phyloP scores from a whole-genome alignment of 192 early-diverging fungal genomes.

The Podila epigama region DNA sequence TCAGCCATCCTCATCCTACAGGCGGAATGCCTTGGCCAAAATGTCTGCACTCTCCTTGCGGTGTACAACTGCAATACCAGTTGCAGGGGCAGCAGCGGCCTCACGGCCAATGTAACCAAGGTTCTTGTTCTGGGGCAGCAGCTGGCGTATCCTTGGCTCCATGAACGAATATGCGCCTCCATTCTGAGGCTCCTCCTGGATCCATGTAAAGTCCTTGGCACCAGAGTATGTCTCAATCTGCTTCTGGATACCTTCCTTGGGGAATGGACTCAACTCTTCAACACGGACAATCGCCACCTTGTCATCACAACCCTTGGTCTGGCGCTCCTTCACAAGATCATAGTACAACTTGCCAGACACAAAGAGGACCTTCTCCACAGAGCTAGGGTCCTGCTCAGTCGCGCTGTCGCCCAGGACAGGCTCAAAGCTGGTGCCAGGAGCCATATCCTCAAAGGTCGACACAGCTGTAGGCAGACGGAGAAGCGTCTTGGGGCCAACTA shows the following conservation, averaged over 20 bases:
- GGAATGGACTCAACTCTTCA: conserved; percentile 95
- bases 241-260: conserved; percentile 65
- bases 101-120: conserved; percentile 77
- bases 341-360: conserved; percentile 94
- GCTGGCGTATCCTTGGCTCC: conserved; percentile 79
- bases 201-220: conserved; percentile 77
- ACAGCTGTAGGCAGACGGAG: conserved; percentile 70
- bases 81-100: conserved; percentile 81
- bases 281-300: conserved; percentile 84
- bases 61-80: conserved; percentile 74
- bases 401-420: conserved; percentile 77
- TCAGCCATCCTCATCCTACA: conserved; percentile 2
- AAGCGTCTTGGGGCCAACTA: conserved; percentile 78
- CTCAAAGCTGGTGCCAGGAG: conserved; percentile 82
- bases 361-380: conserved; percentile 79
- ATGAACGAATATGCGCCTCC: conserved; percentile 90
- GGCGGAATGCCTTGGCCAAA: conserved; percentile 56
- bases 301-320: conserved; percentile 57
- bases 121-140: conserved; percentile 63
- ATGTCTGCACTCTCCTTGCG: conserved; percentile 72
- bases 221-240: conserved; percentile 71
- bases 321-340: conserved; percentile 85
- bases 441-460: conserved; percentile 84
- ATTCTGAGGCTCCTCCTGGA: conserved; percentile 96
- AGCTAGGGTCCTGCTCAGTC: conserved; percentile 46